Base-by-base conservation (phyloP, 495 filamentous ascomycete genomes). In the Podospora tetraspora region DNA sequence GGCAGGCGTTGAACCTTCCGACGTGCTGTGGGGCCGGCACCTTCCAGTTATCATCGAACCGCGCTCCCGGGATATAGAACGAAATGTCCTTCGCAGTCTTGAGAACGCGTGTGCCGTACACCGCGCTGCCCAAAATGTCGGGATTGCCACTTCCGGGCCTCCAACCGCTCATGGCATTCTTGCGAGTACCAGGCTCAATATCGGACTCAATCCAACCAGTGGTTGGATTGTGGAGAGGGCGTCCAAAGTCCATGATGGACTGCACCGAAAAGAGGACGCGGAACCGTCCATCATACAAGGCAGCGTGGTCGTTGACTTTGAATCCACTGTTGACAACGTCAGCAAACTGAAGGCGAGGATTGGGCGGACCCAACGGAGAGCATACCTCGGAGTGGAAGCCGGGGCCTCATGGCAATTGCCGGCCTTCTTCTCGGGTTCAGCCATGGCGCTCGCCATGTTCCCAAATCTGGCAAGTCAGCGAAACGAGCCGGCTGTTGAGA, bases 121-220 rank as follows among this genome's bases (percentile, higher is more conserved):
- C 61, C 3, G 0, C 25, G 9, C 59, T 69, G 62, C 69, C 59
- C 0, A 74, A 30, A 8, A 64, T 67, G 25, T 34, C 32, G 32
- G 3, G 11, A 34, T 3, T 34, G 32, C 32, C 32, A 34, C 11
- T 12, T 34, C 11, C 11, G 32, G 61, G 19, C 12, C 16, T 29
- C 69, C 70, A 74, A 0, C 70, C 72, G 9, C 72, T 74, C 7
- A 56, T 58, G 1, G 72, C 65, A 12, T 52, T 37, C 13, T 21
- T 59, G 3, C 59, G 64, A 3, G 69, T 22, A 0, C 22, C 30
- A 1, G 67, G 32, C 0, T 43, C 7, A 0, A 25, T 27, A 7
- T 22, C 61, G 0, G 70, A 70, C 0, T 30, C 11, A 16, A 74
- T 71, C 27, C 68, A 70, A 0, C 70, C 70, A 0, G 57, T 6